These are phyloP conservation scores for Wickerhamomyces canadensis DNA, from an alignment of 805 yeast genomes.

Conservation along the genomic window DNA sequence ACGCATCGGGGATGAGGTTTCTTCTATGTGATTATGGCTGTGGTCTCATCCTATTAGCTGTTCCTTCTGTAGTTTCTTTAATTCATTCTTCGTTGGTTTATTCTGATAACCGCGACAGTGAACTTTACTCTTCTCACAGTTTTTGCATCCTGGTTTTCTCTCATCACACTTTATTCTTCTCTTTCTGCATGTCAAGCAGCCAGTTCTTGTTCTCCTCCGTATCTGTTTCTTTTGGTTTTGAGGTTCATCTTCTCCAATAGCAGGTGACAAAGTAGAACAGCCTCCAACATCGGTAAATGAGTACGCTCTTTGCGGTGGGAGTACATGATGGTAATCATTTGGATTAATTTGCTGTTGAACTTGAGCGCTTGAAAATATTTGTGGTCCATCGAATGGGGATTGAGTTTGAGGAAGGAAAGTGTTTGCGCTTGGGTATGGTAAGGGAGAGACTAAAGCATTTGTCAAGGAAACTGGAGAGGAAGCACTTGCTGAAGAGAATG, in stretches of 20 bases:
- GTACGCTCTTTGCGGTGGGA: neutral
- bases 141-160: constrained; percentile 16
- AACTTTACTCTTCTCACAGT: constrained; percentile 8
- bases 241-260: constrained; percentile 5
- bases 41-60: neutral
- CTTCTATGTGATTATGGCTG: too few species aligned
- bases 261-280: too few species aligned
- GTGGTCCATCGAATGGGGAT: too few species aligned
- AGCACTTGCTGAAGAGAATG: neutral
- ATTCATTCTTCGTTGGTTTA: neutral
- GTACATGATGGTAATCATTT: neutral
- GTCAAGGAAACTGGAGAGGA: neutral
- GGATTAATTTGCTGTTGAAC: neutral
- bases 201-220: constrained; percentile 17
- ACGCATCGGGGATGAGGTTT: too few species aligned
- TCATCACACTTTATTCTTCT: constrained; percentile 24
- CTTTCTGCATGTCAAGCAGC: constrained; percentile 19
- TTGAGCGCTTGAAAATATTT: too few species aligned
- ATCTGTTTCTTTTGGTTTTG: constrained; percentile 6
- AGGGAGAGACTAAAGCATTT: neutral
- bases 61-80: neutral
- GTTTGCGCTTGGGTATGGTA: neutral
- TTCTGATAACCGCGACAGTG: constrained; percentile 1
- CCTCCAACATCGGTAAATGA: too few species aligned
- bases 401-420: neutral